A percentile compares a stretch with the other conserved stretches of the same genome.
These are phyloP conservation scores for Blastocystis sp. DNA, from an alignment of 352 stramenopile species.

Conservation along the genomic window DNA sequence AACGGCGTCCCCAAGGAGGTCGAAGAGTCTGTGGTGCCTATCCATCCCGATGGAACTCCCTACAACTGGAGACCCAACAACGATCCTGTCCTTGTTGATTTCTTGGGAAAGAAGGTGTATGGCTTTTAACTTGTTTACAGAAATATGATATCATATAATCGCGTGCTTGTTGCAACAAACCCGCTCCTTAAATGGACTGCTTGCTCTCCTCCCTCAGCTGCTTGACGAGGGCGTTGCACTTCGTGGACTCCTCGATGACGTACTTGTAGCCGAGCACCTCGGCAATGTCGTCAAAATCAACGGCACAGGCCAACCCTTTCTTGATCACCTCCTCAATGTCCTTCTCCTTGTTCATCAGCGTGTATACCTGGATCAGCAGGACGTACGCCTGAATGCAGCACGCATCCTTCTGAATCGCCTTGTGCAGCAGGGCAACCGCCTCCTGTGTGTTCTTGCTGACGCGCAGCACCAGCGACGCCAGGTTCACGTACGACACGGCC, in stretches of 20 bases:
- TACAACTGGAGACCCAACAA: slow-evolving; percentile 70
- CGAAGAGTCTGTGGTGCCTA: slow-evolving; percentile 50
- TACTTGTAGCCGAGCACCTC: slow-evolving; percentile 19
- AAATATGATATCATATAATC: slow-evolving; percentile 51
- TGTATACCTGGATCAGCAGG: background rate
- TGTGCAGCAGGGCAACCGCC: background rate
- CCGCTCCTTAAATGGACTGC: slow-evolving; percentile 2
- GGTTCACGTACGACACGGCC: background rate
- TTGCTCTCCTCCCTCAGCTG: background rate
- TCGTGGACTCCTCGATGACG: slow-evolving; percentile 32
- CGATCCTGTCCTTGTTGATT: slow-evolving; percentile 66
- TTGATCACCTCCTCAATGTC: slow-evolving; percentile 3
- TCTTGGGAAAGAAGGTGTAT: slow-evolving; percentile 64
- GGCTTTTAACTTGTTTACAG: slow-evolving; percentile 67
- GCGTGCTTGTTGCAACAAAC: background rate
- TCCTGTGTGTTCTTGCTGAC: slow-evolving; percentile 4
- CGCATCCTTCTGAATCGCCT: slow-evolving; percentile 17
- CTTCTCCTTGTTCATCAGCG: background rate
- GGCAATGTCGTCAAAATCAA: background rate
- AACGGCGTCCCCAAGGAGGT: slow-evolving; percentile 67
- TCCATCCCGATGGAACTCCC: slow-evolving; percentile 68
- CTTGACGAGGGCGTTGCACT: slow-evolving; percentile 11
- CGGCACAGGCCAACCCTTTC: slow-evolving; percentile 29
- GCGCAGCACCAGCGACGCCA: slow-evolving; percentile 2
- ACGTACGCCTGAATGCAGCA: slow-evolving; percentile 22